These are phyloP conservation scores for Serendipita vermifera DNA, from an alignment of 768 basidiomycete species.

Conservation along the genomic window DNA sequence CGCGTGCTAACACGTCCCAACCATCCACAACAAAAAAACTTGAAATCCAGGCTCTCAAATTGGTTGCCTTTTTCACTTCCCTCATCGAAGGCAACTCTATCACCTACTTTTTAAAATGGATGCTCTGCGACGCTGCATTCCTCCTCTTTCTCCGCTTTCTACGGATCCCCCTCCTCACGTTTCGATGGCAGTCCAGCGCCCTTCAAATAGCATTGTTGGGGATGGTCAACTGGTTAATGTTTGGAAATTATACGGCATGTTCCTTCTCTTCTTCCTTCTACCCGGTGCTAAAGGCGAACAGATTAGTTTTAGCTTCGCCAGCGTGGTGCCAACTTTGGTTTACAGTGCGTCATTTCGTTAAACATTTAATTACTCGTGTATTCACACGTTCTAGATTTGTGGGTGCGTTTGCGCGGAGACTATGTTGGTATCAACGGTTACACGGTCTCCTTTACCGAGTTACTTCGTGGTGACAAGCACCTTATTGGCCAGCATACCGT, in stretches of 20 bases:
- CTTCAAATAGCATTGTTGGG: slow-evolving; percentile 17
- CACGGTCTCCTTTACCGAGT: slow-evolving; percentile 20
- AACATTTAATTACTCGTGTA: neutral
- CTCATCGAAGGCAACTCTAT: slow-evolving; percentile 36
- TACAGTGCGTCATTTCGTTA: neutral
- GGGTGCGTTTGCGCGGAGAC: slow-evolving; percentile 5
- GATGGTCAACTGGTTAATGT: slow-evolving; percentile 23
- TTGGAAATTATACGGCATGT: slow-evolving; percentile 20
- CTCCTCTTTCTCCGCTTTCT: slow-evolving; percentile 22
- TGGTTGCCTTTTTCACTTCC: slow-evolving; percentile 51
- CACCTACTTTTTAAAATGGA: slow-evolving; percentile 33
- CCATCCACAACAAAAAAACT: too few species aligned
- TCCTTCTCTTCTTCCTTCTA: neutral
- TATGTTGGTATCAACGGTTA: slow-evolving; percentile 10
- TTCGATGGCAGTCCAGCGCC: slow-evolving; percentile 18
- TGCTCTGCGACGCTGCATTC: slow-evolving; percentile 19
- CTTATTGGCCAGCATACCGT: slow-evolving; percentile 74
- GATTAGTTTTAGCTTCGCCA: slow-evolving; percentile 25
- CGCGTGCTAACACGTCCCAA: too few species aligned
- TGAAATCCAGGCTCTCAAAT: slow-evolving; percentile 68
- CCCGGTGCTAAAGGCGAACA: slow-evolving; percentile 10
- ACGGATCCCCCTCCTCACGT: slow-evolving; percentile 27
- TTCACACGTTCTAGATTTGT: neutral
- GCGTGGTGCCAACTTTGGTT: slow-evolving; percentile 29
- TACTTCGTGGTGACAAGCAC: slow-evolving; percentile 22